Evolutionary conservation across 225 moss, liverwort and hornwort species (phyloP).

Genomic region (Thuidium tamariscinum): DNA sequence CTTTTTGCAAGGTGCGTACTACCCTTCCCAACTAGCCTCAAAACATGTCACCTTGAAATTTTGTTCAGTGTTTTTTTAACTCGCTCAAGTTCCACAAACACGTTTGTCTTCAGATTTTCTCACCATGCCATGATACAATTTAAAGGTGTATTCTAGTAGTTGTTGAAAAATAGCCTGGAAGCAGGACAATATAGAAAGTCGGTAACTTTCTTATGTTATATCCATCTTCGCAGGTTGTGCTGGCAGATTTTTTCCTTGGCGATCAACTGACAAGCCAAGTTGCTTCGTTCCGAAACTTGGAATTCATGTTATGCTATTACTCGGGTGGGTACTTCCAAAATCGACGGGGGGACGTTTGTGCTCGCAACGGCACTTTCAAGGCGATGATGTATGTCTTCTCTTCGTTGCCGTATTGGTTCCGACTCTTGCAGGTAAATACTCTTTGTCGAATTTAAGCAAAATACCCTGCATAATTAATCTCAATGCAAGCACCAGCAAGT

Average conservation of each 20-base stretch:
- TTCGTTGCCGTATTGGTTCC: constrained; percentile 80
- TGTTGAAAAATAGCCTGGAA: neutral
- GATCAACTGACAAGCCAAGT: constrained; percentile 98
- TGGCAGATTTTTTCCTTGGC: constrained; percentile 86
- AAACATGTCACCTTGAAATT: neutral
- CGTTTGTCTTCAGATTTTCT: neutral
- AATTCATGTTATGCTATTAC: constrained; percentile 78
- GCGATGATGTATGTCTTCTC: constrained; percentile 69
- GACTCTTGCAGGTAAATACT: constrained; percentile 53
- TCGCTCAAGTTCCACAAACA: neutral
- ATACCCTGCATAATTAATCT: neutral
- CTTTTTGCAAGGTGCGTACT: constrained; percentile 63
- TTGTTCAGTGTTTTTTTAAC: neutral
- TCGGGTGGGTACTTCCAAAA: constrained; percentile 57
- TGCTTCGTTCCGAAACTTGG: constrained; percentile 50
- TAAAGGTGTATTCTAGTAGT: neutral
- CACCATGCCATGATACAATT: too few species aligned
- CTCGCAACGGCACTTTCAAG: constrained; percentile 18
- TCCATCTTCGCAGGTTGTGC: constrained; percentile 50
- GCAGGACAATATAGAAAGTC: neutral
- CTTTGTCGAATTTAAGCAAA: neutral
- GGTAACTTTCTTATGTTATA: neutral
- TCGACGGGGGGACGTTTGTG: constrained; percentile 38
- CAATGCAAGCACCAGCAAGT: neutral
- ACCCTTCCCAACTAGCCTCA: neutral